These are phyloP conservation scores for Fusarium siculi DNA, from an alignment of 2,329 filamentous ascomycete genomes.

Conservation along the genomic window DNA sequence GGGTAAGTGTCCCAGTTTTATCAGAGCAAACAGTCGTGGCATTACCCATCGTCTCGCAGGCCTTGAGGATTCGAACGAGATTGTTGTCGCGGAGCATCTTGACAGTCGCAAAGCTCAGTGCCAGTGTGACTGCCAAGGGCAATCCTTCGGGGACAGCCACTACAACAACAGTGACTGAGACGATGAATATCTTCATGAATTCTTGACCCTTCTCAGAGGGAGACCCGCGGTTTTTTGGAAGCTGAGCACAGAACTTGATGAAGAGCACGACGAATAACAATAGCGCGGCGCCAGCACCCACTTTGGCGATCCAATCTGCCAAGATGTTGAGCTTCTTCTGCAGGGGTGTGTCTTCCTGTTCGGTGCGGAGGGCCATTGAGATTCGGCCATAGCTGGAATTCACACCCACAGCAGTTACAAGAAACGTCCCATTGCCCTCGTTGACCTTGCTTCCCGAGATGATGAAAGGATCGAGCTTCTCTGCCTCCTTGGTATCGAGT, in stretches of 20 bases:
- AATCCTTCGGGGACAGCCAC: constrained; percentile 75
- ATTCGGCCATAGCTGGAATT: constrained; percentile 66
- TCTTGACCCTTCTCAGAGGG: constrained; percentile 66
- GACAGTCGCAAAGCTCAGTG: constrained; percentile 75
- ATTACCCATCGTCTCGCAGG: constrained; percentile 79
- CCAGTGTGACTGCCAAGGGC: constrained; percentile 74
- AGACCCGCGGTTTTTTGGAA: constrained; percentile 61
- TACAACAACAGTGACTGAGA: constrained; percentile 73
- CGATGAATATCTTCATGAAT: constrained; percentile 73
- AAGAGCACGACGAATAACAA: constrained; percentile 81
- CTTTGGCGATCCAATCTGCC: constrained; percentile 50
- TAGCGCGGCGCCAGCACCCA: constrained; percentile 72
- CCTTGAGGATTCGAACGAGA: constrained; percentile 72
- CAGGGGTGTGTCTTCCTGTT: constrained; percentile 63
- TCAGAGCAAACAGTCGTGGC: constrained; percentile 82
- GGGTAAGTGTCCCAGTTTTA: constrained; percentile 55
- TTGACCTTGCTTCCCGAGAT: constrained; percentile 66
- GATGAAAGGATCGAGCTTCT: constrained; percentile 73
- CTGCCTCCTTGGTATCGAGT: constrained; percentile 52
- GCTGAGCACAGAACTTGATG: constrained; percentile 76
- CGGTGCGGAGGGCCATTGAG: constrained; percentile 64
- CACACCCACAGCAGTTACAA: constrained; percentile 66
- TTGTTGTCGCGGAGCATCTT: constrained; percentile 78
- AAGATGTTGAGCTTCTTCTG: constrained; percentile 62
- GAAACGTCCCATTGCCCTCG: constrained; percentile 64